Evolutionary conservation across 2,329 filamentous ascomycete species (phyloP).

Genomic region (Stachybotrys chartarum): DNA sequence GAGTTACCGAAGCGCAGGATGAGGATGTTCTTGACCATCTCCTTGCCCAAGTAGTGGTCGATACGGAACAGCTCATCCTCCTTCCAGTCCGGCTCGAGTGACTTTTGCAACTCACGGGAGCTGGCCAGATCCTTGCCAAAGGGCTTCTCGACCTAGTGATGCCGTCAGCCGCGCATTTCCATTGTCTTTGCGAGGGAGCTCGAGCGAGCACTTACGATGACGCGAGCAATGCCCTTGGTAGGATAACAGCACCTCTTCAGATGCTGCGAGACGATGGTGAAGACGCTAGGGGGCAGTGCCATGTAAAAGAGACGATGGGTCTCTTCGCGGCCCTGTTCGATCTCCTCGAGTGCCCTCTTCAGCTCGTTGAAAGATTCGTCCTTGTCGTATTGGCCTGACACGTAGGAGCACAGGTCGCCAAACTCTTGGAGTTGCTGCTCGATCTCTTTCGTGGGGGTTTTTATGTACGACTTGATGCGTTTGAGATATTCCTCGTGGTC

Average conservation of each 20-base stretch:
- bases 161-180: not conserved
- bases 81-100: conserved; percentile 94
- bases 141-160: conserved; percentile 83
- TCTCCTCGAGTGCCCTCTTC: conserved; percentile 74
- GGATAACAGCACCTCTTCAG: conserved; percentile 97
- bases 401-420: conserved; percentile 78
- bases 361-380: conserved; percentile 88
- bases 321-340: conserved; percentile 77
- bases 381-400: conserved; percentile 96
- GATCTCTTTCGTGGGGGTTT: conserved; percentile 94
- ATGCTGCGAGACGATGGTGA: conserved; percentile 95
- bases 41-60: conserved; percentile 98
- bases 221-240: conserved; percentile 78
- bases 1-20: conserved; percentile 98
- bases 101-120: conserved; percentile 90
- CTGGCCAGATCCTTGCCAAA: conserved; percentile 96
- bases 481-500: conserved; percentile 92
- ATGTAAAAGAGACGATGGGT: conserved; percentile 97
- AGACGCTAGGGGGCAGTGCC: conserved; percentile 95
- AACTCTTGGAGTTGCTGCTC: conserved; percentile 94
- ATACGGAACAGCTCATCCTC: conserved; percentile 99
- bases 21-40: conserved; percentile 99
- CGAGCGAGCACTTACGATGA: conserved; percentile 62
- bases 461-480: conserved; percentile 96
- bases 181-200: not conserved